phyloP scores from a whole-genome alignment of 75 land plant genomes.

The Gnetum montanum region DNA sequence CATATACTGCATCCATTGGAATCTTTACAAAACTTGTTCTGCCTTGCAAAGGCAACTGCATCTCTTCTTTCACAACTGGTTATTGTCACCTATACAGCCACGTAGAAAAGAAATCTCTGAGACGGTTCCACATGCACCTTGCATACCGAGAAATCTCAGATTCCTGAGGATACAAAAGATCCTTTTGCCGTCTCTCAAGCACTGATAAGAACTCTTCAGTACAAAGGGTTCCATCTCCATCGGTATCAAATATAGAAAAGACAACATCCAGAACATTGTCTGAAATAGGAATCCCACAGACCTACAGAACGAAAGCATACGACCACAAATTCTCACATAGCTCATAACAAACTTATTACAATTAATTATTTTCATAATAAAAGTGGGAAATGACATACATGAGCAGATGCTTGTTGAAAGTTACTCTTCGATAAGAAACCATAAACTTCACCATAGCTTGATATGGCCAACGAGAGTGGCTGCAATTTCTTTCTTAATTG shows the following conservation, averaged over 20 bases:
- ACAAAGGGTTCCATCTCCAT: slow-evolving; percentile 68
- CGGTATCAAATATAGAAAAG: slow-evolving; percentile 72
- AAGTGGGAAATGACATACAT: too few species aligned
- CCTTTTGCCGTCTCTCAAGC: slow-evolving; percentile 49
- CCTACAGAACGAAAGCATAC: slow-evolving; percentile 34
- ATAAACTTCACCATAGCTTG: slow-evolving; percentile 61
- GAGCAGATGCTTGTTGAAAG: slow-evolving; percentile 69
- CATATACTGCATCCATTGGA: too few species aligned
- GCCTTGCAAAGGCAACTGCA: too few species aligned
- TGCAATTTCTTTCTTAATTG: slow-evolving; percentile 52
- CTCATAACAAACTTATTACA: slow-evolving; percentile 6
- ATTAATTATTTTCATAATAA: too few species aligned
- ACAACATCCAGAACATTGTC: slow-evolving; percentile 58
- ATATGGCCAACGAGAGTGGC: slow-evolving; percentile 56
- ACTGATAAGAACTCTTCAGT: slow-evolving; percentile 68
- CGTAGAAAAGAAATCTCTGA: slow-evolving; percentile 11
- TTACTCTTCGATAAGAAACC: slow-evolving; percentile 59
- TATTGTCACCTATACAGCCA: background rate
- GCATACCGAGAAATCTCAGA: slow-evolving; percentile 35
- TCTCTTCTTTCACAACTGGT: too few species aligned
- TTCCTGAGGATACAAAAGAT: slow-evolving; percentile 33
- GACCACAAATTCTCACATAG: slow-evolving; percentile 2
- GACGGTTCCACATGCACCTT: slow-evolving; percentile 60
- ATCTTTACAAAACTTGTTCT: too few species aligned
- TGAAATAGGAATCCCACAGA: slow-evolving; percentile 49